Percentiles rank a stretch among this genome's conserved stretches.
Conservation (phyloP, 352 stramenopile genomes). For the Globisporangium canariense region DNA sequence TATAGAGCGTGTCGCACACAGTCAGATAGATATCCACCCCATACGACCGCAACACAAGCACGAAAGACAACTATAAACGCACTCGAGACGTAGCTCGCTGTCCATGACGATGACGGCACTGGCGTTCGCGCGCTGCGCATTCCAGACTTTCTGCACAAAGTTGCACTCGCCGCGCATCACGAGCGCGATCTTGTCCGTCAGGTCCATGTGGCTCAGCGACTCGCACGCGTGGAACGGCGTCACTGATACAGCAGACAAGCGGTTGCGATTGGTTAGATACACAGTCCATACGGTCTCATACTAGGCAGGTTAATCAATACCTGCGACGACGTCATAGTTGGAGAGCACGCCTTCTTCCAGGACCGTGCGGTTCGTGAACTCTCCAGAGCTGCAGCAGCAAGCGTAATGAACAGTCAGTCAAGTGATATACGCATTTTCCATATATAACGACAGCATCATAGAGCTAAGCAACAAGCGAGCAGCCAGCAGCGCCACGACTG, state of each 20-base stretch:
- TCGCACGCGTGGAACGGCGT: slow-evolving; percentile 63
- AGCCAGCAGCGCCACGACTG: no score
- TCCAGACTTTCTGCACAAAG: slow-evolving; percentile 48
- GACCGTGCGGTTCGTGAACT: slow-evolving; percentile 65
- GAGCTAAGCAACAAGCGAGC: no score
- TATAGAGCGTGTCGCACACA: neutral
- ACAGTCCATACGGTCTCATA: neutral
- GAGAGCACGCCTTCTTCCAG: slow-evolving; percentile 33
- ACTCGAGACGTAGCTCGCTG: slow-evolving; percentile 52
- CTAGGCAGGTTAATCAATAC: slow-evolving; percentile 9
- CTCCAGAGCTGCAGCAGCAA: slow-evolving; percentile 37
- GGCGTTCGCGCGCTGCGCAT: slow-evolving; percentile 61
- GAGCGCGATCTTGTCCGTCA: slow-evolving; percentile 67
- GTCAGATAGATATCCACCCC: neutral
- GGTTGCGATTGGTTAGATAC: neutral
- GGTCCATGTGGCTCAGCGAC: slow-evolving; percentile 33
- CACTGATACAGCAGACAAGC: slow-evolving; percentile 18
- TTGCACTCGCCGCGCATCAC: slow-evolving; percentile 72
- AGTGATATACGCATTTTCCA: neutral
- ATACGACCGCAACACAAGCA: no score
- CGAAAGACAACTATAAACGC: slow-evolving; percentile 12
- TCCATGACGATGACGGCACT: slow-evolving; percentile 77
- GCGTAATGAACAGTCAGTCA: neutral
- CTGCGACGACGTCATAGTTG: slow-evolving; percentile 40
- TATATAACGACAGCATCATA: neutral